A percentile compares a stretch with the other conserved stretches of the same genome.
phyloP scores from a whole-genome alignment of 495 filamentous ascomycete species.

The Aspergillus cavernicola region DNA sequence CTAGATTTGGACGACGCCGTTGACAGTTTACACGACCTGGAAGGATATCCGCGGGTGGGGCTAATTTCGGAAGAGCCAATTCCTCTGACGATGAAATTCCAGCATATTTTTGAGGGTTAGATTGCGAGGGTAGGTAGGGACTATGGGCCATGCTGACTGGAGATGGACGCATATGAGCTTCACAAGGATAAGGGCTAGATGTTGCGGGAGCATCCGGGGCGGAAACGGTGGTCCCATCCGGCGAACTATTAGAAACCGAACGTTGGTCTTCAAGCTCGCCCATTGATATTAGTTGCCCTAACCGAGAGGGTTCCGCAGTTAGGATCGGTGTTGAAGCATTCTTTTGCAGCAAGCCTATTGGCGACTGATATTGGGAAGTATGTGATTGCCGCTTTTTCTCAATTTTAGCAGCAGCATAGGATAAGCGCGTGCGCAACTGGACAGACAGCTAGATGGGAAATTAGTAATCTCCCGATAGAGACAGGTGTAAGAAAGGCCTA shows the following conservation, averaged over 20 bases:
- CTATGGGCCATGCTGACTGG: conserved; percentile 10
- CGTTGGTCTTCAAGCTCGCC: conserved; percentile 9
- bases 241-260: conserved; percentile 11
- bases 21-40: conserved; percentile 23
- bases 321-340: conserved; percentile 41
- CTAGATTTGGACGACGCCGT: conserved; percentile 43
- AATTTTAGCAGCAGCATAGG: conserved; percentile 87
- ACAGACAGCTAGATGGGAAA: conserved; percentile 61
- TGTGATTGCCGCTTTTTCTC: conserved; percentile 78
- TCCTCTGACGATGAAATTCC: conserved; percentile 14
- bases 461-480: conserved; percentile 12
- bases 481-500: conserved; percentile 32
- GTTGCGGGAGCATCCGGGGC: conserved; percentile 14
- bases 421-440: conserved; percentile 72
- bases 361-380: conserved; percentile 60
- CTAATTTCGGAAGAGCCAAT: conserved; percentile 39
- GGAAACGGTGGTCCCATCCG: conserved; percentile 21
- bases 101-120: not conserved
- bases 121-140: conserved; percentile 14
- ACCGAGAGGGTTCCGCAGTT: conserved; percentile 2
- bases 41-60: conserved; percentile 57
- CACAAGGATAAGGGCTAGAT: not conserved
- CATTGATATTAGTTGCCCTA: not conserved
- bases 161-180: conserved; percentile 10
- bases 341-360: conserved; percentile 60